A percentile compares a stretch with the other conserved stretches of the same genome.
Conservation (phyloP, 148 eudicot species). For the Polygonum maritimum region DNA sequence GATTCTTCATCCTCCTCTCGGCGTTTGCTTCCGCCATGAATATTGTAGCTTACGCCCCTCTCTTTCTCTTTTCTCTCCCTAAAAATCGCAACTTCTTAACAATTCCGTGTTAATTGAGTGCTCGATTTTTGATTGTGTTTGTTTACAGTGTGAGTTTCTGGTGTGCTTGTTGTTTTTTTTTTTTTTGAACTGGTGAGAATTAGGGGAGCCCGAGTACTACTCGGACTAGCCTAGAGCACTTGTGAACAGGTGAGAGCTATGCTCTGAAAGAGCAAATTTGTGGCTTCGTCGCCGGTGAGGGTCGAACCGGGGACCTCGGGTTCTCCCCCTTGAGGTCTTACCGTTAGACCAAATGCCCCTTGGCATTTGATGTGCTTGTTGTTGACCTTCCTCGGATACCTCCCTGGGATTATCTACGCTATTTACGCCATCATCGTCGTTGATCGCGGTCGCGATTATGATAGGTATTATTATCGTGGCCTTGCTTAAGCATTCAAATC, state of each 20-base stretch:
- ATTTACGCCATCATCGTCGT: conserved; percentile 57
- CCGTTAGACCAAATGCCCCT: too few relatives aligned
- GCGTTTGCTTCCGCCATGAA: conserved; percentile 55
- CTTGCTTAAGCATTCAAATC: background rate
- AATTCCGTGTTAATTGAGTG: background rate
- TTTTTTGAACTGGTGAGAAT: too few relatives aligned
- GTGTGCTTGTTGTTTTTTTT: too few relatives aligned
- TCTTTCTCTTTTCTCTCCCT: background rate
- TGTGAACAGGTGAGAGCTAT: too few relatives aligned
- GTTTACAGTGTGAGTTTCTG: conserved; percentile 52
- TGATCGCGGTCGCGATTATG: conserved; percentile 33
- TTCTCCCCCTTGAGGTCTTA: too few relatives aligned
- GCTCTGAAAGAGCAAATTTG: too few relatives aligned
- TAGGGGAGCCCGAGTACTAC: too few relatives aligned
- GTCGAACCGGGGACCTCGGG: too few relatives aligned
- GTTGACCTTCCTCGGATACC: conserved; percentile 69
- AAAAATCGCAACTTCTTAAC: background rate
- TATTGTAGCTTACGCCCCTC: conserved; percentile 35
- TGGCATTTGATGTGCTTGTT: conserved; percentile 73
- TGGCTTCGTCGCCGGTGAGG: too few relatives aligned
- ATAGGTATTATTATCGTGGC: conserved; percentile 19
- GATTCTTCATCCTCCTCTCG: conserved; percentile 46
- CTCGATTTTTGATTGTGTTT: background rate
- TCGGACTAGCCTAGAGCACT: too few relatives aligned
- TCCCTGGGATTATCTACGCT: conserved; percentile 80